Evolutionary conservation across 768 basidiomycete species (phyloP), one percentile per base, ranked within the genome.

Genomic region (Lyophyllum shimeji): DNA sequence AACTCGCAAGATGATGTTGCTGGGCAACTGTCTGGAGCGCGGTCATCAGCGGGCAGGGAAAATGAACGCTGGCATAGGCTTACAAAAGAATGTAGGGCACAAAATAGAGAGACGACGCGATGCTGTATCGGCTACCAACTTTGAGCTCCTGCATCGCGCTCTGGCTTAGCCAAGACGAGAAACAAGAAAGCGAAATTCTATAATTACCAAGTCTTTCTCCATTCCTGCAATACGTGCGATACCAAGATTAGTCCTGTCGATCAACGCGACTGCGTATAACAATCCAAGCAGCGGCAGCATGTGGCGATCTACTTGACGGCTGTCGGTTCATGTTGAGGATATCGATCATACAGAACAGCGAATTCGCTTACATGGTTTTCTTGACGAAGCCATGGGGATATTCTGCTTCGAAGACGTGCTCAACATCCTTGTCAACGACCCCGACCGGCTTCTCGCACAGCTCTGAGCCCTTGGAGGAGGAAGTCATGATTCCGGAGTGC

Each of bases 51-150:
- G 39, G 37, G 27, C 40, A 44, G 44, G 47, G 3, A 18, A 45
- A 13, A 25, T n/a, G 50, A 9, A 4, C 60, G 4, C 4, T 42
- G 1, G 27, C 11, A 5, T 31, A n/a, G 18, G n/a, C 74, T 52
- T 45, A 77, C 78, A 78, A 63, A 15, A 78, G 52, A 53, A 75
- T 74, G 54, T 77, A 79, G 2, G 76, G 77, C 12, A 76, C 68
- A 54, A 78, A 78, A 52, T 76, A 77, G 7, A 77, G 51, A 46
- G 70, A 74, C 20, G 73, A 73, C 2, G 70, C 71, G 40, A 77
- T 71, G 50, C 71, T 76, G 60, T 67, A 78, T 47, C 77, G 67
- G 13, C 62, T 58, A 7, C 71, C 73, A 25, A 69, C 59, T 13
- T 59, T 51, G 18, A 74, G 62, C 55, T 64, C 56, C 74, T 74